Evolutionary conservation across 805 yeast genomes (phyloP), one percentile per base, ranked within the genome.

Genomic region (Candida palmyrensis): DNA sequence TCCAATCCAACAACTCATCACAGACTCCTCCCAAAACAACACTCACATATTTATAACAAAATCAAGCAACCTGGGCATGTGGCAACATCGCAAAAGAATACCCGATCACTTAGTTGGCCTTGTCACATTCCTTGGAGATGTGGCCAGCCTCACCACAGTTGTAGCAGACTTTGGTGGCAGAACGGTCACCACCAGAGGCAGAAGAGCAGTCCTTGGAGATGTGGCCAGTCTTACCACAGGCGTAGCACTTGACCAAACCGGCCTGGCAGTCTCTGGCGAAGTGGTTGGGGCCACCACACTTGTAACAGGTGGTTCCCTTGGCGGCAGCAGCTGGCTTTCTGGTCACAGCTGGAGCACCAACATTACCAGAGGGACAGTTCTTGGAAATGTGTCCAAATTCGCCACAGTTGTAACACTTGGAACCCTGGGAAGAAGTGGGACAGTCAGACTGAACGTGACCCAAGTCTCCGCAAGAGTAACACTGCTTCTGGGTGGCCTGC

Each of bases 201-300:
- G 76, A 62, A 40, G 72, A 61, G 66, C 96, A 87, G 45, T 83
- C 95, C 62, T 78, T 84, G 42, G 92, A 79, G 50, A 86, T 78
- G 70, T 89, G 97, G 37, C 96, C 96, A 42, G 75, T 68, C 62
- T 80, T 78, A 49, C 96, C 96, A 66, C 97, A 88, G 42, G 89
- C 83, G 74, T 86, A 89, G 66, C 97, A 88, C 66, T 85, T 85
- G 56, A 78, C 73, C 35, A 49, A 49, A 37, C 77, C 73, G 47
- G 78, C 79, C 59, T 79, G 82, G 66, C 96, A 86, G 62, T 86
- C 95, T 68, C 85, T 82, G 45, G 95, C 95, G 66, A 80, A 82
- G 62, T 87, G 95, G 77, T 85, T 85, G 55, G 92, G 88, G 44
- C 90, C 92, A 54, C 94, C 94, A 60, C 95, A 85, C 66, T 81